Evolutionary conservation across 768 basidiomycete species (phyloP), one percentile per base, ranked within the genome.

Genomic region (Mycena chlorophos): DNA sequence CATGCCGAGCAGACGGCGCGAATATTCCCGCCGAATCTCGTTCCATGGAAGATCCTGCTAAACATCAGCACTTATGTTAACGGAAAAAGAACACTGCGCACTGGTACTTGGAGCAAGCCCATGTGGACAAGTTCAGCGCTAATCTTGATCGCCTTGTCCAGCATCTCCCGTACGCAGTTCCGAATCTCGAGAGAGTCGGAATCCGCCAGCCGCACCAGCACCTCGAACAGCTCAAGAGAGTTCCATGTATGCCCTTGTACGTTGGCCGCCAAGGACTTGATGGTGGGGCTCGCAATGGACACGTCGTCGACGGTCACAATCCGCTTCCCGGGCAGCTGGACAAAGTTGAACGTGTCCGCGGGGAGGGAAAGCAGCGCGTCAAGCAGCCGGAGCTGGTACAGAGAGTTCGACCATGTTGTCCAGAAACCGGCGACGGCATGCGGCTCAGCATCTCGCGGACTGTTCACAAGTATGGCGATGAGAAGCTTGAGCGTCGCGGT

Each of bases 201-300:
- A 56, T 87, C 86, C 2, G 89, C 87, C 50, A 88, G 77, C 54
- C 84, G 81, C n/a, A 96, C 87, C 2, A 98, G 76, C 26, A 94
- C 86, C 69, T 93, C 86, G 63, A 95, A 91, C 38, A 98, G 74
- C 63, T 97, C 93, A 8, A 94, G 75, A 4, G 91, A 94, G 68
- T 98, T 98, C 95, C 95, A 98, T 0, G 92, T 89, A 61, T 91
- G 87, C 2, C 87, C 87, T 69, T 98, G 94, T 27, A 96, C 91
- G 63, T 91, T 93, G 2, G 86, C 87, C 0, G 94, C 94, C 30
- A 96, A 78, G 1, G 89, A 84, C 69, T 94, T 93, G 75, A 96
- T 94, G n/a, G 90, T 92, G 26, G 91, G 89, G 64, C 89, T 91
- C 16, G 91, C 88, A 40, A 80, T 77, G 2, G 89, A 81, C 37